phyloP scores from a whole-genome alignment of 495 filamentous ascomycete genomes.

The Pseudevernia furfuracea region DNA sequence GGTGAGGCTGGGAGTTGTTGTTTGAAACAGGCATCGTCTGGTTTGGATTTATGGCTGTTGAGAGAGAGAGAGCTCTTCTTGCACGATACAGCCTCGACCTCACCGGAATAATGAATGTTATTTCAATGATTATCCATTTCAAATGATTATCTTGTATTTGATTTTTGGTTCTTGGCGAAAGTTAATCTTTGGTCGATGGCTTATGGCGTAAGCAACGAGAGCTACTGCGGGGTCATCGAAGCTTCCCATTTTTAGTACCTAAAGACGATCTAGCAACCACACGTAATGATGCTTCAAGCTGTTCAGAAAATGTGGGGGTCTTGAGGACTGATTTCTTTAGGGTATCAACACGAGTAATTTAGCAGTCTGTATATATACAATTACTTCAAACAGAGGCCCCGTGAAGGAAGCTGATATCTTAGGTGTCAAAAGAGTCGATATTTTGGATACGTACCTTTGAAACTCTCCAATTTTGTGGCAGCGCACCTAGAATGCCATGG shows the following conservation, averaged over 20 bases:
- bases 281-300: background rate
- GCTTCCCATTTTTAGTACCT: background rate
- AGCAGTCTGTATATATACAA: background rate
- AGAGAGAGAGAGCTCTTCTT: background rate
- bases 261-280: background rate
- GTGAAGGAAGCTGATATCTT: background rate
- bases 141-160: too few species aligned
- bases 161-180: background rate
- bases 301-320: background rate
- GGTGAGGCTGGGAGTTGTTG: background rate
- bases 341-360: background rate
- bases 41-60: slow-evolving; percentile 4
- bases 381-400: background rate
- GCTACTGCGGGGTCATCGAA: background rate
- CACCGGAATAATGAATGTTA: too few species aligned
- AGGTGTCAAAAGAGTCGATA: background rate
- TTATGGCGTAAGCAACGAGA: background rate
- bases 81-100: background rate
- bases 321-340: background rate
- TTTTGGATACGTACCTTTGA: background rate
- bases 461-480: background rate
- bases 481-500: slow-evolving; percentile 14
- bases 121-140: too few species aligned
- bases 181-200: too few species aligned
- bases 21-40: slow-evolving; percentile 3